Percentiles rank a stretch among this genome's conserved stretches.
These are phyloP conservation scores for Kwoniella bestiolae DNA, from an alignment of 768 basidiomycete species.

Conservation along the genomic window DNA sequence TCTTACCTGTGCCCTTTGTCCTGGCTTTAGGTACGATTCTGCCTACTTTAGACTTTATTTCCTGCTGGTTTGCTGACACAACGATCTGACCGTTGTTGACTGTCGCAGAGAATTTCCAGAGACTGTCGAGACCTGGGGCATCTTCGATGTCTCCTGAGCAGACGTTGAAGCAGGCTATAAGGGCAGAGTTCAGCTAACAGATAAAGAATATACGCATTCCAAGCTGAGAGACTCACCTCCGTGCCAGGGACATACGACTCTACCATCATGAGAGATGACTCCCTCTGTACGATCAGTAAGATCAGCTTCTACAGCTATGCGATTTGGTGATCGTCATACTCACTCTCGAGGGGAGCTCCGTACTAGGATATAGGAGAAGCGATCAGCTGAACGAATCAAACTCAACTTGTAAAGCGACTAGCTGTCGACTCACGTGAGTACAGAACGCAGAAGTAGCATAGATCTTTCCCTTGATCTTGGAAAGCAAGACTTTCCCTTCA, in stretches of 20 bases:
- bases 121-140: slow-evolving; percentile 77
- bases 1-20: slow-evolving; percentile 57
- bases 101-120: slow-evolving; percentile 76
- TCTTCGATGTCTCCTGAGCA: slow-evolving; percentile 72
- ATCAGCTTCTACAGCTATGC: neutral
- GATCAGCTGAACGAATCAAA: neutral
- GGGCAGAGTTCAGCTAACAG: neutral
- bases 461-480: slow-evolving; percentile 74
- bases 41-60: slow-evolving; percentile 69
- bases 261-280: slow-evolving; percentile 74
- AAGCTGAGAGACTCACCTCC: slow-evolving; percentile 64
- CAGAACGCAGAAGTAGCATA: slow-evolving; percentile 69
- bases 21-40: slow-evolving; percentile 62
- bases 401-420: no score
- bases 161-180: slow-evolving; percentile 80
- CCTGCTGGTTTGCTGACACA: slow-evolving; percentile 72
- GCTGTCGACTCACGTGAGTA: slow-evolving; percentile 65
- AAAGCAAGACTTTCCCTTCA: slow-evolving; percentile 73
- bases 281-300: slow-evolving; percentile 61
- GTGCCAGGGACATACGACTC: slow-evolving; percentile 87
- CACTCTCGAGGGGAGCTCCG: slow-evolving; percentile 77
- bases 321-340: slow-evolving; percentile 13
- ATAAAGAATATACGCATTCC: neutral
- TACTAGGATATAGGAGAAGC: slow-evolving; percentile 58
- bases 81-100: slow-evolving; percentile 71